These are phyloP conservation scores for Tolypocladium guangdongense DNA, from an alignment of 2,329 filamentous ascomycete genomes.

Conservation along the genomic window DNA sequence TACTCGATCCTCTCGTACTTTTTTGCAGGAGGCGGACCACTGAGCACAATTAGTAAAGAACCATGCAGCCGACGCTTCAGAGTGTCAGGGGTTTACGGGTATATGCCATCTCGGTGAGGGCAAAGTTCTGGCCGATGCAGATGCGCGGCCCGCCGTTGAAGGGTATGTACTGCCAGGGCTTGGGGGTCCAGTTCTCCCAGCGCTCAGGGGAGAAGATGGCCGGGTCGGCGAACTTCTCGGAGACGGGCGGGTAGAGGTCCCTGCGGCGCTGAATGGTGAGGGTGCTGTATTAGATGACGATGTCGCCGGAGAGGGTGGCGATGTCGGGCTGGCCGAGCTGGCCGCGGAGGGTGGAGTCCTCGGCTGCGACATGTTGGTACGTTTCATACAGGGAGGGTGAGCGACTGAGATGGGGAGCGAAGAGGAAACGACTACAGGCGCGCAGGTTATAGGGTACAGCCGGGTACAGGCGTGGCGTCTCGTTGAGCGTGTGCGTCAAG, in stretches of 20 bases:
- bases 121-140: constrained; percentile 74
- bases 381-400: too few relatives aligned
- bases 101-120: constrained; percentile 56
- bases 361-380: constrained; percentile 38
- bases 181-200: constrained; percentile 53
- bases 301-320: constrained; percentile 50
- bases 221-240: constrained; percentile 33
- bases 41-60: constrained; percentile 6
- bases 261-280: constrained; percentile 62
- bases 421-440: background rate
- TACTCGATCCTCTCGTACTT: constrained; percentile 45
- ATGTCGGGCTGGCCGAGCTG: constrained; percentile 54
- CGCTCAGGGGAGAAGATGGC: constrained; percentile 53
- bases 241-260: constrained; percentile 46
- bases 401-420: background rate
- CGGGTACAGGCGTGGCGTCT: constrained; percentile 68
- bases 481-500: constrained; percentile 61
- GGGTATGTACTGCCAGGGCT: constrained; percentile 61
- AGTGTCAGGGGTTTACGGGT: constrained; percentile 4
- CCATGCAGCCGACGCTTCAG: background rate
- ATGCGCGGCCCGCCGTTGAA: constrained; percentile 67
- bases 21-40: constrained; percentile 46
- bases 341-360: constrained; percentile 62
- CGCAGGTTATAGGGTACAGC: constrained; percentile 72
- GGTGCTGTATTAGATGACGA: constrained; percentile 55